phyloP scores from a whole-genome alignment of 768 basidiomycete genomes.

The Xanthoconium purpureum region DNA sequence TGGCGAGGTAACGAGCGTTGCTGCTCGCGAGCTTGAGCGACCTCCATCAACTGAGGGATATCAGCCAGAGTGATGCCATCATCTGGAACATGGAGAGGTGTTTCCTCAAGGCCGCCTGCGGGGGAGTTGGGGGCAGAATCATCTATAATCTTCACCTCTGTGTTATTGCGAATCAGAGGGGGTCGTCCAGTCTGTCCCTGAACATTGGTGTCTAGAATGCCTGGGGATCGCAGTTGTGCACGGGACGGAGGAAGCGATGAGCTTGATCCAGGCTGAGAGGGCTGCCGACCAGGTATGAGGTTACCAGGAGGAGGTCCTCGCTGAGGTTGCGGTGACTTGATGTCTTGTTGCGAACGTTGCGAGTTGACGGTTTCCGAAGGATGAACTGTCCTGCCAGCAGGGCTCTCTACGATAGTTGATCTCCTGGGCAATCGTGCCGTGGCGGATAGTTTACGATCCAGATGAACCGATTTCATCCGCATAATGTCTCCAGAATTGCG shows the following conservation, averaged over 20 bases:
- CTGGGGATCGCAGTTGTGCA: slow-evolving; percentile 40
- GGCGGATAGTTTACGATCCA: slow-evolving; percentile 93
- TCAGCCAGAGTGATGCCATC: slow-evolving; percentile 92
- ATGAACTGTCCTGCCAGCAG: slow-evolving; percentile 82
- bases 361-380: slow-evolving; percentile 54
- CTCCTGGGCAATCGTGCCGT: slow-evolving; percentile 90
- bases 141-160: slow-evolving; percentile 86
- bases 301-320: slow-evolving; percentile 37
- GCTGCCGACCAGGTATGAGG: slow-evolving; percentile 35
- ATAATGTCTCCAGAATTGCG: slow-evolving; percentile 88
- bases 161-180: slow-evolving; percentile 72
- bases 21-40: slow-evolving; percentile 85
- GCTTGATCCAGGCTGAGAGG: slow-evolving; percentile 31
- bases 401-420: slow-evolving; percentile 94
- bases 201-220: slow-evolving; percentile 34
- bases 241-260: slow-evolving; percentile 34
- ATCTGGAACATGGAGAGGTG: slow-evolving; percentile 44
- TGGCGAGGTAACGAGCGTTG: slow-evolving; percentile 78
- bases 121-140: slow-evolving; percentile 75
- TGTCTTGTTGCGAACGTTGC: slow-evolving; percentile 45
- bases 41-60: slow-evolving; percentile 89
- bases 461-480: slow-evolving; percentile 90
- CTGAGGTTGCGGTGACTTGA: slow-evolving; percentile 38
- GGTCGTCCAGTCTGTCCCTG: slow-evolving; percentile 57
- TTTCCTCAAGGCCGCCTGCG: slow-evolving; percentile 47